A percentile compares a stretch with the other conserved stretches of the same genome.
Evolutionary conservation across 805 yeast species (phyloP).

Genomic region (Metschnikowia baotianmanensis): DNA sequence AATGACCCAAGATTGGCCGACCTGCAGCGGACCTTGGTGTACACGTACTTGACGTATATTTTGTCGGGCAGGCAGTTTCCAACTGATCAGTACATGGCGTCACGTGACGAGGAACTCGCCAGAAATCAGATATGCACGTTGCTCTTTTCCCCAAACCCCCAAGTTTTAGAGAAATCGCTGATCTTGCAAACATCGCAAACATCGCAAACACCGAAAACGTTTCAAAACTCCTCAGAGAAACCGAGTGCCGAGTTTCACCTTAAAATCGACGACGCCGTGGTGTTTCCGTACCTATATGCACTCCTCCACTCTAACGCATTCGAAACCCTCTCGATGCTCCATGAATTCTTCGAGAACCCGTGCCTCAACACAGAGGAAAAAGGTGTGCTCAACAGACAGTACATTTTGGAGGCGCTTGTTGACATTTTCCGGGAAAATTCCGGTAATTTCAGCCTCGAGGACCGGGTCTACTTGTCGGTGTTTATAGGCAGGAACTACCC

Average conservation of each 20-base stretch:
- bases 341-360: slow-evolving; percentile 82
- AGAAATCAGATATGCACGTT: slow-evolving; percentile 13
- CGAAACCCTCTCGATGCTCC: slow-evolving; percentile 63
- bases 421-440: slow-evolving; percentile 48
- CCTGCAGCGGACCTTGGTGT: slow-evolving; percentile 28
- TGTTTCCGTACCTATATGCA: slow-evolving; percentile 65
- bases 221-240: not conserved
- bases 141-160: too few relatives aligned
- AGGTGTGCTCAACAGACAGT: slow-evolving; percentile 62
- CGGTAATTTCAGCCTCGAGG: slow-evolving; percentile 21
- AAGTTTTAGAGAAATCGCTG: too few relatives aligned
- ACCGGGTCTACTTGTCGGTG: slow-evolving; percentile 47
- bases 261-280: not conserved
- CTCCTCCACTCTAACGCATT: slow-evolving; percentile 56
- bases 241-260: not conserved
- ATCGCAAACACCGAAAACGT: too few relatives aligned
- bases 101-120: slow-evolving; percentile 15
- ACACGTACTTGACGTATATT: slow-evolving; percentile 61
- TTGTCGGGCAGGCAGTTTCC: slow-evolving; percentile 84
- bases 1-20: not conserved
- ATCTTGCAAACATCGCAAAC: too few relatives aligned
- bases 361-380: slow-evolving; percentile 61
- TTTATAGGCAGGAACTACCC: slow-evolving; percentile 81
- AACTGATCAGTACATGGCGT: slow-evolving; percentile 49
- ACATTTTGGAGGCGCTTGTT: slow-evolving; percentile 67